These are phyloP conservation scores for Phanerochaete carnosa DNA, from an alignment of 768 basidiomycete species.

Conservation along the genomic window DNA sequence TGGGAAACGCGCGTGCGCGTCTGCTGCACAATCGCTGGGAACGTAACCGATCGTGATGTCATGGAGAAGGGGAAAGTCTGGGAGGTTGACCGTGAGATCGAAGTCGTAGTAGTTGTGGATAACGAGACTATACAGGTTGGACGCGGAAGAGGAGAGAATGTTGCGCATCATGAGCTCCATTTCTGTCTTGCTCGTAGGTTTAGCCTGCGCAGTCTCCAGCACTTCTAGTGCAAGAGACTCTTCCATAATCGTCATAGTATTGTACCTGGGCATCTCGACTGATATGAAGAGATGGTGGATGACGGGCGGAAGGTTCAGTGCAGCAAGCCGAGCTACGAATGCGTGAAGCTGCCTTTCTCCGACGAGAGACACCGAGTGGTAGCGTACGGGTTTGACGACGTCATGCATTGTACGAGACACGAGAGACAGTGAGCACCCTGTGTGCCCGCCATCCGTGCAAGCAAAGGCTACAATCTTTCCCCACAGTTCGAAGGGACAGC, in stretches of 20 bases:
- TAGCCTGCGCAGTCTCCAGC: no score
- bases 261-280: no score
- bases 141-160: no score
- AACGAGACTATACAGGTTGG: no score
- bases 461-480: neutral
- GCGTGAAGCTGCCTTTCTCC: neutral
- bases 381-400: neutral
- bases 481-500: neutral
- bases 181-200: no score
- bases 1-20: neutral
- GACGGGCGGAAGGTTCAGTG: neutral
- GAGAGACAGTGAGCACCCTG: neutral
- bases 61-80: neutral
- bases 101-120: no score
- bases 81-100: neutral
- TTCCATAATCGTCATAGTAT: no score
- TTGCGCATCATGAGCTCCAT: no score
- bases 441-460: neutral
- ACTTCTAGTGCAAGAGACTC: no score
- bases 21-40: neutral
- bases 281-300: neutral
- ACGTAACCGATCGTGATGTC: neutral
- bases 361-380: neutral
- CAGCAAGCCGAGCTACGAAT: neutral
- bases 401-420: neutral